Evolutionary conservation across 257 asterid species (phyloP).

Genomic region (Haberlea rhodopensis): DNA sequence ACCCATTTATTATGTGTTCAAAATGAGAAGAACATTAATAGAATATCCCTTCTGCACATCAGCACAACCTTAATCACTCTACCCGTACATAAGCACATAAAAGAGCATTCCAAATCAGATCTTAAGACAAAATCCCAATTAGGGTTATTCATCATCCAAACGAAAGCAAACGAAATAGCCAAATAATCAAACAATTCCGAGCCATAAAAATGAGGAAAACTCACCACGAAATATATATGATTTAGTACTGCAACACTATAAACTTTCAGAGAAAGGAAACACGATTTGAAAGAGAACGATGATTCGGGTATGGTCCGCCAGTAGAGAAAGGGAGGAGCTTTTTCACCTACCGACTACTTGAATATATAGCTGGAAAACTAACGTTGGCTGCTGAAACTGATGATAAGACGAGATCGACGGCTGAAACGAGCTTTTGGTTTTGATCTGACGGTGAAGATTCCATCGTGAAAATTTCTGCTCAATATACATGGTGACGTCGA

Average conservation of each 20-base stretch:
- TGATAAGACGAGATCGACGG: constrained; percentile 47
- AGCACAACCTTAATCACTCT: neutral
- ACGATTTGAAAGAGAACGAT: neutral
- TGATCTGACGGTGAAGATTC: constrained; percentile 40
- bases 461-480: constrained; percentile 21
- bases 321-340: constrained; percentile 29
- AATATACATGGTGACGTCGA: constrained; percentile 11
- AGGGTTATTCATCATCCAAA: constrained; percentile 36
- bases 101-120: constrained; percentile 18
- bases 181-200: neutral
- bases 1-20: constrained; percentile 10
- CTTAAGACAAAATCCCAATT: constrained; percentile 19
- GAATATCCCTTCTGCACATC: neutral
- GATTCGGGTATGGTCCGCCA: constrained; percentile 15
- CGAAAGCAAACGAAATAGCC: constrained; percentile 8
- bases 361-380: constrained; percentile 19
- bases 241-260: neutral
- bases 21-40: neutral
- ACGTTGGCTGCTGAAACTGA: constrained; percentile 35
- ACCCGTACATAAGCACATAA: neutral
- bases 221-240: constrained; percentile 35
- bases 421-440: constrained; percentile 17
- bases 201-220: constrained; percentile 10
- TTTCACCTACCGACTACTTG: constrained; percentile 16
- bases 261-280: constrained; percentile 6